Percentiles rank a stretch among this genome's conserved stretches.
phyloP scores from a whole-genome alignment of 352 stramenopile species.

The Phytophthora cactorum region DNA sequence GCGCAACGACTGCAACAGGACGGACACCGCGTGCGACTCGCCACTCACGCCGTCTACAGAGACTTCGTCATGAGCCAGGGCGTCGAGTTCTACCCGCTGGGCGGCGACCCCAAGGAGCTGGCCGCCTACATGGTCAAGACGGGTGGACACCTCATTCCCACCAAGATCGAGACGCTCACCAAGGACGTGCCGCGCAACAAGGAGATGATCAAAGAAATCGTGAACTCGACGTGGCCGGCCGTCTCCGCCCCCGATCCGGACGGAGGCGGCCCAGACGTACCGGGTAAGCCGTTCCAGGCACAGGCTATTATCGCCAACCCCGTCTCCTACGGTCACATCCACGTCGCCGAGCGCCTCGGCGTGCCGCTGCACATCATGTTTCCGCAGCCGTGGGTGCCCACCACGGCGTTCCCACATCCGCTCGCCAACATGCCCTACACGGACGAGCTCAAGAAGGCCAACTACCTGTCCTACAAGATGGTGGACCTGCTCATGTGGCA shows the following conservation, averaged over 20 bases:
- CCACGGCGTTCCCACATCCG: conserved; percentile 89
- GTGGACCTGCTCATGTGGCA: conserved; percentile 88
- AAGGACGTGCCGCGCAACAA: conserved; percentile 86
- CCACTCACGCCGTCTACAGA: conserved; percentile 90
- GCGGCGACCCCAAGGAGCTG: conserved; percentile 75
- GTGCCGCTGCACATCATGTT: conserved; percentile 96
- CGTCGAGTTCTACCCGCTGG: conserved; percentile 84
- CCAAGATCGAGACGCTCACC: no score
- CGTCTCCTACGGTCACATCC: conserved; percentile 92
- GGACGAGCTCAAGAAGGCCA: conserved; percentile 56
- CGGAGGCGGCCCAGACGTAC: conserved; percentile 46
- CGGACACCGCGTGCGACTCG: conserved; percentile 92
- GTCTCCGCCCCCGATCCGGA: conserved; percentile 83
- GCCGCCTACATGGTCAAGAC: conserved; percentile 94
- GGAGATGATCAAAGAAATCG: conserved; percentile 92
- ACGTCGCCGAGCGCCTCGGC: conserved; percentile 91
- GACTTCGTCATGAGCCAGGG: conserved; percentile 78
- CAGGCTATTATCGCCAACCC: conserved; percentile 95
- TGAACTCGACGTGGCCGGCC: conserved; percentile 88
- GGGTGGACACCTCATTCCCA: conserved; percentile 73
- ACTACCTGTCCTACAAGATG: conserved; percentile 88
- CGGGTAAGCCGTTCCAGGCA: conserved; percentile 73
- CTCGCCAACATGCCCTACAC: conserved; percentile 86
- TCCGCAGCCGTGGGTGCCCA: conserved; percentile 90
- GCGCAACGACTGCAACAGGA: conserved; percentile 82